A percentile compares a stretch with the other conserved stretches of the same genome.
phyloP scores from a whole-genome alignment of 2,329 filamentous ascomycete species.

The Colletotrichum coccodes region DNA sequence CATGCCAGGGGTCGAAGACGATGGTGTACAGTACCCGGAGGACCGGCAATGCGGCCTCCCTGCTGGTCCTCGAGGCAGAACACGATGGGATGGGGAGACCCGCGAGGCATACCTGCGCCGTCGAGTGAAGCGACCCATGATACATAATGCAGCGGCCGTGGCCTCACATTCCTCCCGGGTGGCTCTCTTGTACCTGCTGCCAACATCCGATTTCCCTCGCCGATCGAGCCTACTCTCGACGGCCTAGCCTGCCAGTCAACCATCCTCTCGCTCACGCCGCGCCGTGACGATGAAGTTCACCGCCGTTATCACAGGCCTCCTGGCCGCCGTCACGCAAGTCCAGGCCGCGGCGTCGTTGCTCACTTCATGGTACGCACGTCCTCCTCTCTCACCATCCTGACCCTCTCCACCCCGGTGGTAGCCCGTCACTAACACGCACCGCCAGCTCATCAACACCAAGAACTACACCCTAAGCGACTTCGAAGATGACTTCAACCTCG shows the following conservation, averaged over 20 bases:
- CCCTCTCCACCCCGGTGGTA: not conserved
- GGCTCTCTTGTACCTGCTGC: not conserved
- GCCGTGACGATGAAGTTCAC: slow-evolving; percentile 23
- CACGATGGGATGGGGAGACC: not conserved
- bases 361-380: slow-evolving; percentile 29
- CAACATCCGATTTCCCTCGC: not conserved
- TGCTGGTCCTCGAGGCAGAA: slow-evolving; percentile 12
- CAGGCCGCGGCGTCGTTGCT: slow-evolving; percentile 28
- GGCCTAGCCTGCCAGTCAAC: not conserved
- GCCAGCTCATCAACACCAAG: slow-evolving; percentile 28
- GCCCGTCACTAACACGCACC: not conserved
- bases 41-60: not conserved
- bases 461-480: slow-evolving; percentile 50
- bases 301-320: slow-evolving; percentile 7
- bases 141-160: slow-evolving; percentile 26
- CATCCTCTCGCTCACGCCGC: not conserved
- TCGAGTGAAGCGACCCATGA: slow-evolving; percentile 9
- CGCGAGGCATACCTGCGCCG: not conserved
- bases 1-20: slow-evolving; percentile 1
- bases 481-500: slow-evolving; percentile 57
- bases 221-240: slow-evolving; percentile 11
- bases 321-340: slow-evolving; percentile 15
- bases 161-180: not conserved
- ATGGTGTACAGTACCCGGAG: slow-evolving; percentile 7
- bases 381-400: not conserved